phyloP scores from a whole-genome alignment of 2,329 filamentous ascomycete genomes.

The Leptographium galeiforme region DNA sequence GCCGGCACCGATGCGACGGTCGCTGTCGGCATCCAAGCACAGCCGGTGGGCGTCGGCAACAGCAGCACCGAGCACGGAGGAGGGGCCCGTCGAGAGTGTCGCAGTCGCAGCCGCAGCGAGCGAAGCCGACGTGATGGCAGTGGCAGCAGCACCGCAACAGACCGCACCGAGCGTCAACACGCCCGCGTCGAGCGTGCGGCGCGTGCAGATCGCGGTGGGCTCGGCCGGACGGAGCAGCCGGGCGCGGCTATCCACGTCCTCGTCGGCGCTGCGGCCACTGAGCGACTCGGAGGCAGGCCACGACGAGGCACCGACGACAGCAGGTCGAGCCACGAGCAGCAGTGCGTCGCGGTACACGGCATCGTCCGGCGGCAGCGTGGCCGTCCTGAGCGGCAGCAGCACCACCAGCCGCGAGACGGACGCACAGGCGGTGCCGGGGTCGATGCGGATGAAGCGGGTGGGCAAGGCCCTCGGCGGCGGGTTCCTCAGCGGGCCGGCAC shows the following conservation, averaged over 20 bases:
- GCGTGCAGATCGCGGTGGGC: slow-evolving; percentile 40
- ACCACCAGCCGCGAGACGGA: slow-evolving; percentile 15
- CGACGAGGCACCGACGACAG: slow-evolving; percentile 35
- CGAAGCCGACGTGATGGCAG: neutral
- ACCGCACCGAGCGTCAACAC: slow-evolving; percentile 30
- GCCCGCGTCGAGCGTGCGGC: slow-evolving; percentile 34
- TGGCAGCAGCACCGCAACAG: neutral
- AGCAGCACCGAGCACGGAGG: slow-evolving; percentile 1
- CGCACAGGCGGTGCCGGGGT: slow-evolving; percentile 53
- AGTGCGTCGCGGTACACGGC: slow-evolving; percentile 40
- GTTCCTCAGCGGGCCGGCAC: slow-evolving; percentile 67
- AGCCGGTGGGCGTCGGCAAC: slow-evolving; percentile 10
- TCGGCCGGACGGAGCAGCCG: slow-evolving; percentile 28
- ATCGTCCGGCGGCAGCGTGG: slow-evolving; percentile 26
- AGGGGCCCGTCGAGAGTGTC: neutral
- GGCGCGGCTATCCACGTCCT: slow-evolving; percentile 22
- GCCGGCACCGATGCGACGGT: slow-evolving; percentile 37
- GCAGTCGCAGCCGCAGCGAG: slow-evolving; percentile 13
- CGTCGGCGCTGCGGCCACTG: slow-evolving; percentile 23
- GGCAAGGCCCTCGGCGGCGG: slow-evolving; percentile 59
- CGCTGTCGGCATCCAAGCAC: slow-evolving; percentile 25
- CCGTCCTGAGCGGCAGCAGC: neutral
- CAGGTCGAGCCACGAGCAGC: slow-evolving; percentile 31
- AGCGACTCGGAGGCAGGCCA: slow-evolving; percentile 33
- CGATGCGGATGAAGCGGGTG: slow-evolving; percentile 64